phyloP scores from a whole-genome alignment of 352 stramenopile species.

The Blastocystis sp. region DNA sequence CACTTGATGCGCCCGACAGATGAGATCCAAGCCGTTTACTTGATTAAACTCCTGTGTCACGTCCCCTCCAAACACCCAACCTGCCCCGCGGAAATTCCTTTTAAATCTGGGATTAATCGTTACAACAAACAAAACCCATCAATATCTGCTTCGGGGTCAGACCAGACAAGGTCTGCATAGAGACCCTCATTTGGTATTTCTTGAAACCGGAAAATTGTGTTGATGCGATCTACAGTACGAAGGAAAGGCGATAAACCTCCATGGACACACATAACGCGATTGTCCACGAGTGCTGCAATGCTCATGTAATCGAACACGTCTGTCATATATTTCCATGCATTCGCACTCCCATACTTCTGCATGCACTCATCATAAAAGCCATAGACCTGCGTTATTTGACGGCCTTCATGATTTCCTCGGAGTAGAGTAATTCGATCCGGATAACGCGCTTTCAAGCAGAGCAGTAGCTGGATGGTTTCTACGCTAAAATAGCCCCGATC shows the following conservation, averaged over 20 bases:
- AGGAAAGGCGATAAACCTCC: constrained; percentile 88
- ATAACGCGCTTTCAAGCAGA: constrained; percentile 79
- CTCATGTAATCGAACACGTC: constrained; percentile 92
- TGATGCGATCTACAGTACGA: constrained; percentile 86
- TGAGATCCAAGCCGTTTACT: constrained; percentile 83
- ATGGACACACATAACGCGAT: constrained; percentile 82
- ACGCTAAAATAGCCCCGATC: constrained; percentile 81
- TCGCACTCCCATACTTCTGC: constrained; percentile 90
- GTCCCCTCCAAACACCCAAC: constrained; percentile 80
- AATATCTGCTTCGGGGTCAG: constrained; percentile 88
- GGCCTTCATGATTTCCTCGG: constrained; percentile 80
- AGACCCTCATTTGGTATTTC: constrained; percentile 88
- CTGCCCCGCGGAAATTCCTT: constrained; percentile 75
- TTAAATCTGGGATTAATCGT: background rate
- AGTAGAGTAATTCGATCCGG: constrained; percentile 79
- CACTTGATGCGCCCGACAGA: constrained; percentile 80
- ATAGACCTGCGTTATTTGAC: constrained; percentile 92
- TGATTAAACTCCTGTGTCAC: constrained; percentile 86
- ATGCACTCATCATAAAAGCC: constrained; percentile 94
- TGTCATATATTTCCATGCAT: constrained; percentile 89
- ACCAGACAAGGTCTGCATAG: constrained; percentile 96
- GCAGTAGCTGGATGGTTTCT: constrained; percentile 79
- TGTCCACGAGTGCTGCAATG: constrained; percentile 84
- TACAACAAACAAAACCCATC: constrained; percentile 70
- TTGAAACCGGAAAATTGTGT: constrained; percentile 88